phyloP scores from a whole-genome alignment of 176 grass and related monocot species.

The Puccinellia tenuiflora region DNA sequence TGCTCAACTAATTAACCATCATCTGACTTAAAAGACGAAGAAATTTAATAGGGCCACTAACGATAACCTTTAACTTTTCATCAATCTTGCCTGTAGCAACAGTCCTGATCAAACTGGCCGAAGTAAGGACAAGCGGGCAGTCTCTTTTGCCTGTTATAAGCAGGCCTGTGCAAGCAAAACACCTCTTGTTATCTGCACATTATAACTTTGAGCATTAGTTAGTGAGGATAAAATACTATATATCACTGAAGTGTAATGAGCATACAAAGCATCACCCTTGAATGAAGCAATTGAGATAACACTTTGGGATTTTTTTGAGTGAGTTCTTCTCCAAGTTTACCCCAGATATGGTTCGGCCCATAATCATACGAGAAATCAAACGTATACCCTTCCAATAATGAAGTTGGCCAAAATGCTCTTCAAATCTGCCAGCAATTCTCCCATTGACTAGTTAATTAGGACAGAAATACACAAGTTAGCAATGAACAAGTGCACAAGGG shows the following conservation, averaged over 20 bases:
- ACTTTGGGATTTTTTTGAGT: background rate
- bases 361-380: background rate
- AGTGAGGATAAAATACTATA: background rate
- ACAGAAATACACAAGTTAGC: background rate
- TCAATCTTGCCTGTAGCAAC: too few species aligned
- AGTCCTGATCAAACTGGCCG: slow-evolving; percentile 9
- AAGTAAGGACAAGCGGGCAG: background rate
- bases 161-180: slow-evolving; percentile 21
- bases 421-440: background rate
- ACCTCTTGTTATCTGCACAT: background rate
- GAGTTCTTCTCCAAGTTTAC: background rate
- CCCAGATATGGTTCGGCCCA: background rate
- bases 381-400: background rate
- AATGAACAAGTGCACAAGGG: background rate
- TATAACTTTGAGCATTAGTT: background rate
- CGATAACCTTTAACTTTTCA: background rate
- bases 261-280: background rate
- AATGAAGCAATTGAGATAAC: slow-evolving; percentile 22
- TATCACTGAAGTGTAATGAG: background rate
- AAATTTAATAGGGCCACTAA: background rate
- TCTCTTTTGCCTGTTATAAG: slow-evolving; percentile 16
- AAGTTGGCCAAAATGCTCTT: slow-evolving; percentile 10
- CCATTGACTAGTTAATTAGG: slow-evolving; percentile 19
- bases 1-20: background rate
- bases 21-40: background rate